Evolutionary conservation across 495 filamentous ascomycete species (phyloP).

Genomic region (Paragyromitra xinjiangensis): DNA sequence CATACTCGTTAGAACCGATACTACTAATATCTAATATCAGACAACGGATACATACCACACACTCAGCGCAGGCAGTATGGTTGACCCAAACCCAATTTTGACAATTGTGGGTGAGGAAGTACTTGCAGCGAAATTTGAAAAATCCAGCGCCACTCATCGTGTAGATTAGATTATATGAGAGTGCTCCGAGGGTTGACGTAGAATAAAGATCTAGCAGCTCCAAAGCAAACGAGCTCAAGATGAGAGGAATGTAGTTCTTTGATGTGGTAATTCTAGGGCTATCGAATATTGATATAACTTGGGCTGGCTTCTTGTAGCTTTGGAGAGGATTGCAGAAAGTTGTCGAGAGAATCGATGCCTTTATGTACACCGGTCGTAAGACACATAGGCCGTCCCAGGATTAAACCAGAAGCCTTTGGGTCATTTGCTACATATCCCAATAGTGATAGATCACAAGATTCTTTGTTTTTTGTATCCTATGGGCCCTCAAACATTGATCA

Average conservation of each 20-base stretch:
- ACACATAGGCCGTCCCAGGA: neutral
- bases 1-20: neutral
- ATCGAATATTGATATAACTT: neutral
- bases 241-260: neutral
- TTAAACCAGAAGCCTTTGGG: constrained; percentile 14
- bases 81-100: constrained; percentile 70
- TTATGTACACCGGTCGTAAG: neutral
- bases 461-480: neutral
- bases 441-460: constrained; percentile 28
- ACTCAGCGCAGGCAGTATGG: constrained; percentile 65
- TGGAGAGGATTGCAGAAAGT: neutral
- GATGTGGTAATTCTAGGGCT: neutral
- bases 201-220: neutral
- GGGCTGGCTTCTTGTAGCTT: neutral
- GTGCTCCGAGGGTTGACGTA: neutral
- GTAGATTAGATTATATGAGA: constrained; percentile 13
- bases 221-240: neutral
- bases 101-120: constrained; percentile 68
- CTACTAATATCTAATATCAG: neutral
- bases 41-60: constrained; percentile 62
- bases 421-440: constrained; percentile 23
- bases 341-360: neutral
- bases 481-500: constrained; percentile 12
- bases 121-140: constrained; percentile 70
- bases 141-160: constrained; percentile 67